Evolutionary conservation across 306 rosid genomes (phyloP).

Genomic region (Quercus wislizeni): DNA sequence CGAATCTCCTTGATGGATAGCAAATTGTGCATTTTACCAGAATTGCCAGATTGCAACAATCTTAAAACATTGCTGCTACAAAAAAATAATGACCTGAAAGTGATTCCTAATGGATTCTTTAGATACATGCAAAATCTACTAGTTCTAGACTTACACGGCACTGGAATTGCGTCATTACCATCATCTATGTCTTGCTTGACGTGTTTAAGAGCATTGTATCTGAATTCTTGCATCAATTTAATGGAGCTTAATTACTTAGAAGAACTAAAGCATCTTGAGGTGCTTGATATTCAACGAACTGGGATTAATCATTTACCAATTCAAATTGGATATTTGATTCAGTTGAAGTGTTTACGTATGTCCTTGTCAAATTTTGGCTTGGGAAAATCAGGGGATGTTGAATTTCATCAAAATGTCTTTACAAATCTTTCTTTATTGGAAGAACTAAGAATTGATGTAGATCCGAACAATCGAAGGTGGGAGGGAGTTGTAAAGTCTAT

Average conservation of each 20-base stretch:
- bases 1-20: slow-evolving; percentile 15
- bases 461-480: neutral
- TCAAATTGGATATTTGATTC: neutral
- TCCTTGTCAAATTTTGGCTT: neutral
- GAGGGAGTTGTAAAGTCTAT: neutral
- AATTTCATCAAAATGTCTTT: neutral
- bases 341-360: slow-evolving; percentile 21
- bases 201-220: slow-evolving; percentile 12
- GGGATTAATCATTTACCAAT: slow-evolving; percentile 5
- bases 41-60: neutral
- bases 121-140: neutral
- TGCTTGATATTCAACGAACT: slow-evolving; percentile 28
- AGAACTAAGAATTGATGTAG: slow-evolving; percentile 30
- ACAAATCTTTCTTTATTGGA: slow-evolving; percentile 20
- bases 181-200: slow-evolving; percentile 14
- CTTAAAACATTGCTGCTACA: slow-evolving; percentile 6
- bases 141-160: slow-evolving; percentile 4
- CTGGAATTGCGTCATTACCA: slow-evolving; percentile 7
- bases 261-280: slow-evolving; percentile 22
- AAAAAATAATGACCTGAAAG: neutral
- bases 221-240: slow-evolving; percentile 5
- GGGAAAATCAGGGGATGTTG: neutral
- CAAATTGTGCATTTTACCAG: neutral
- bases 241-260: slow-evolving; percentile 2
- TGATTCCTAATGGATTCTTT: neutral